These are phyloP conservation scores for Blastobotrys persicus DNA, from an alignment of 1,139 yeast species.

Conservation along the genomic window DNA sequence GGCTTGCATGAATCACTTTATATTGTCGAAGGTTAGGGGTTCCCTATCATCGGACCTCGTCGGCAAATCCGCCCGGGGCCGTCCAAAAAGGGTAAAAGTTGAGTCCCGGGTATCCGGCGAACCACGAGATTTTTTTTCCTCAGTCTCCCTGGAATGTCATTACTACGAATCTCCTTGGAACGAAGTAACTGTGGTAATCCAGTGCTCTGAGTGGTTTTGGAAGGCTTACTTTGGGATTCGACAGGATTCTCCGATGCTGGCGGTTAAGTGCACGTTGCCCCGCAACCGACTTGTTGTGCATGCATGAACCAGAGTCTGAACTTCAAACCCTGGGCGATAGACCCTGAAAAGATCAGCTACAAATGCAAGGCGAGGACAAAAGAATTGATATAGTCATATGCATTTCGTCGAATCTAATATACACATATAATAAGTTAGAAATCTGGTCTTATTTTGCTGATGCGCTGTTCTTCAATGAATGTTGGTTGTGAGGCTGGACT, in stretches of 20 bases:
- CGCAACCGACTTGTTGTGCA: no score
- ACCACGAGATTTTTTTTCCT: neutral
- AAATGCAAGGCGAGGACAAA: no score
- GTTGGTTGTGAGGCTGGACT: neutral
- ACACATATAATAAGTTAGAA: neutral
- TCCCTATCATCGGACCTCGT: neutral
- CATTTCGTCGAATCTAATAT: neutral
- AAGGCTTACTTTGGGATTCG: neutral
- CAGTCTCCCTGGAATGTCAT: no score
- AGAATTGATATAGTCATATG: neutral
- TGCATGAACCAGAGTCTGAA: no score
- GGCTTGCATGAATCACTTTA: conserved; percentile 1
- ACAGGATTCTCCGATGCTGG: no score
- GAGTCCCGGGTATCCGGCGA: no score
- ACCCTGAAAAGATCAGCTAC: neutral
- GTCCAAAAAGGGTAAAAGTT: neutral
- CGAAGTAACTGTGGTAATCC: neutral
- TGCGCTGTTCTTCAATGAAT: neutral
- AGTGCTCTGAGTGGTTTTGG: neutral
- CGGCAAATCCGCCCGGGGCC: neutral
- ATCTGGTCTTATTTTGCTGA: neutral
- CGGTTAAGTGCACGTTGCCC: no score
- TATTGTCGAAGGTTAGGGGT: neutral
- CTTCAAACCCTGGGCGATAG: neutral
- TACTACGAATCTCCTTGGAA: no score